These are phyloP conservation scores for Usnea hakonensis DNA, from an alignment of 495 filamentous ascomycete genomes.

Conservation along the genomic window DNA sequence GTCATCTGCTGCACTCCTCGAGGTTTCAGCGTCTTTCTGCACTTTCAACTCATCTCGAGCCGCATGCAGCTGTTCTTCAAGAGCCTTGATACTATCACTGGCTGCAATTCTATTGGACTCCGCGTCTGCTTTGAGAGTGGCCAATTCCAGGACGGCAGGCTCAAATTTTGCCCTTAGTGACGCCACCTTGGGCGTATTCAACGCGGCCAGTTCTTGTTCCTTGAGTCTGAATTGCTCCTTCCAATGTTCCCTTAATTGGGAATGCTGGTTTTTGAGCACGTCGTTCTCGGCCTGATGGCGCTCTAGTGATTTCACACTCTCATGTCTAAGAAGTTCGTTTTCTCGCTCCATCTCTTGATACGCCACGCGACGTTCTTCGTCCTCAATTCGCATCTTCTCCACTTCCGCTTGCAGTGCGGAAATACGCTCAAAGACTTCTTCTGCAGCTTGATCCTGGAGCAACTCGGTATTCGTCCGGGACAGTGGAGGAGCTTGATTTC, in stretches of 20 bases:
- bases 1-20: slow-evolving; percentile 30
- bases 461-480: slow-evolving; percentile 16
- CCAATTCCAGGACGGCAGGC: neutral
- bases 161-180: neutral
- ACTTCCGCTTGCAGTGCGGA: slow-evolving; percentile 24
- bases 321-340: slow-evolving; percentile 5
- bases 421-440: slow-evolving; percentile 24
- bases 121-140: slow-evolving; percentile 15
- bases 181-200: neutral
- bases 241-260: slow-evolving; percentile 2
- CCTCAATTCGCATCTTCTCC: slow-evolving; percentile 18
- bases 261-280: slow-evolving; percentile 2
- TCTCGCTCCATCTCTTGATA: slow-evolving; percentile 10
- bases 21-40: slow-evolving; percentile 24
- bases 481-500: slow-evolving; percentile 12
- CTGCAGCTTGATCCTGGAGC: slow-evolving; percentile 12
- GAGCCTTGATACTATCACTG: slow-evolving; percentile 17
- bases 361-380: slow-evolving; percentile 8
- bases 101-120: slow-evolving; percentile 34
- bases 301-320: neutral
- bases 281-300: neutral
- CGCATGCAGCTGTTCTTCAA: slow-evolving; percentile 4
- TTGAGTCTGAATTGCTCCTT: slow-evolving; percentile 10
- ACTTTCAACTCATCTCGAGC: slow-evolving; percentile 1
- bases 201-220: neutral